phyloP scores from a whole-genome alignment of 768 basidiomycete genomes.

The Psilocybe subaeruginosa region DNA sequence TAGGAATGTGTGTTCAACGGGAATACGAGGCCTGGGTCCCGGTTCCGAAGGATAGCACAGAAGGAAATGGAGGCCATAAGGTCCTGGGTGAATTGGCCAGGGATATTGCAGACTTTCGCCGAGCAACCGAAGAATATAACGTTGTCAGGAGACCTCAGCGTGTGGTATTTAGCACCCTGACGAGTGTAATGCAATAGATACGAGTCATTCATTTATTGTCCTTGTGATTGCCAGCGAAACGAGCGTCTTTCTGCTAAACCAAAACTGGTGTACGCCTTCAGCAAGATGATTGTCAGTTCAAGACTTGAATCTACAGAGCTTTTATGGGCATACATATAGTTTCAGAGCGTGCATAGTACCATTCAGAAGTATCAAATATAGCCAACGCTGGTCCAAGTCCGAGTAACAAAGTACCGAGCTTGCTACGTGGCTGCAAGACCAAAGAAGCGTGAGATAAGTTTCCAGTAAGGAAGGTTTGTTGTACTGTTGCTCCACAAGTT shows the following conservation, averaged over 20 bases:
- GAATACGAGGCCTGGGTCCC: slow-evolving; percentile 1
- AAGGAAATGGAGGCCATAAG: slow-evolving; percentile 2
- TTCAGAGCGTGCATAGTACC: background rate
- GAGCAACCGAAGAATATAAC: slow-evolving; percentile 3
- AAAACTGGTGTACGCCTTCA: background rate
- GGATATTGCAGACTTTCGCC: slow-evolving; percentile 10
- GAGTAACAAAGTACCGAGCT: background rate
- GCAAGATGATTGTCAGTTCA: background rate
- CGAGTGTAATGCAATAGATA: background rate
- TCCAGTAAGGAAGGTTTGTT: background rate
- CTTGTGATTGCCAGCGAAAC: slow-evolving; percentile 7
- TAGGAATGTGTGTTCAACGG: slow-evolving; percentile 2
- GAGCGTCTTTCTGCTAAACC: slow-evolving; percentile 2
- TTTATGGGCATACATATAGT: background rate
- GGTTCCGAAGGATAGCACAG: background rate
- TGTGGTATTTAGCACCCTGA: background rate
- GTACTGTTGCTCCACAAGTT: slow-evolving; percentile 3
- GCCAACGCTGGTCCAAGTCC: background rate
- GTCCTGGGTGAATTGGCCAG: slow-evolving; percentile 1
- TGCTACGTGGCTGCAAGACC: slow-evolving; percentile 6
- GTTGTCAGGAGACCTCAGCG: slow-evolving; percentile 16
- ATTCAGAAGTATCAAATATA: background rate
- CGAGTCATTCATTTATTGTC: background rate
- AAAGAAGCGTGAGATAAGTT: background rate
- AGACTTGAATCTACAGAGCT: background rate